Evolutionary conservation across 1,284 basidiomycete species (phyloP).

Genomic region (Trichosporon sp.): DNA sequence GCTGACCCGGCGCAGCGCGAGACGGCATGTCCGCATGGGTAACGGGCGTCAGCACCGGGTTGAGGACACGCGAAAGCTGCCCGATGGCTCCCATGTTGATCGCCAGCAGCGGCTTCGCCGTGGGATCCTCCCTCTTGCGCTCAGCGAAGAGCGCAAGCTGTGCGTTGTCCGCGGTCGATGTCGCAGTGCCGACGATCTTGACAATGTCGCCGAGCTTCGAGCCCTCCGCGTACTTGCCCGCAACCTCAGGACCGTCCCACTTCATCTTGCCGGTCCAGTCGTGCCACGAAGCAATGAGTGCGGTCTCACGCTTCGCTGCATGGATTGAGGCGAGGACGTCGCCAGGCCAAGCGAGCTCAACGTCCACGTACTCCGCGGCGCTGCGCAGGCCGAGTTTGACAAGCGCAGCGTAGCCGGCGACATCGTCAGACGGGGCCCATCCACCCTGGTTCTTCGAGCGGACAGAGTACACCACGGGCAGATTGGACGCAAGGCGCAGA

Average conservation of each 20-base stretch:
- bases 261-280: slow-evolving; percentile 81
- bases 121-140: slow-evolving; percentile 41
- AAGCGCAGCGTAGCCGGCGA: slow-evolving; percentile 70
- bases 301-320: slow-evolving; percentile 62
- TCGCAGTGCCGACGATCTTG: slow-evolving; percentile 87
- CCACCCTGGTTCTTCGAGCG: slow-evolving; percentile 86
- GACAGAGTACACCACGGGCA: slow-evolving; percentile 91
- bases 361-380: slow-evolving; percentile 88
- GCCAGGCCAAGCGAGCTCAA: slow-evolving; percentile 75
- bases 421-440: slow-evolving; percentile 73
- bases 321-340: slow-evolving; percentile 60
- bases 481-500: slow-evolving; percentile 66
- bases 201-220: slow-evolving; percentile 73
- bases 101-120: slow-evolving; percentile 74
- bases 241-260: slow-evolving; percentile 68
- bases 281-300: slow-evolving; percentile 89
- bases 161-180: slow-evolving; percentile 70
- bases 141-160: slow-evolving; percentile 66
- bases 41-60: slow-evolving; percentile 78
- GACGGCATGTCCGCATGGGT: slow-evolving; percentile 78
- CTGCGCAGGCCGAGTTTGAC: slow-evolving; percentile 72
- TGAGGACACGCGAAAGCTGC: slow-evolving; percentile 83
- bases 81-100: slow-evolving; percentile 90
- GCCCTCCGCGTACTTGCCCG: slow-evolving; percentile 64
- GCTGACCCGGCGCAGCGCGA: slow-evolving; percentile 86